A percentile compares a stretch with the other conserved stretches of the same genome.
Conservation (phyloP, 2,329 filamentous ascomycete species). For the Lecanicillium sp. region DNA sequence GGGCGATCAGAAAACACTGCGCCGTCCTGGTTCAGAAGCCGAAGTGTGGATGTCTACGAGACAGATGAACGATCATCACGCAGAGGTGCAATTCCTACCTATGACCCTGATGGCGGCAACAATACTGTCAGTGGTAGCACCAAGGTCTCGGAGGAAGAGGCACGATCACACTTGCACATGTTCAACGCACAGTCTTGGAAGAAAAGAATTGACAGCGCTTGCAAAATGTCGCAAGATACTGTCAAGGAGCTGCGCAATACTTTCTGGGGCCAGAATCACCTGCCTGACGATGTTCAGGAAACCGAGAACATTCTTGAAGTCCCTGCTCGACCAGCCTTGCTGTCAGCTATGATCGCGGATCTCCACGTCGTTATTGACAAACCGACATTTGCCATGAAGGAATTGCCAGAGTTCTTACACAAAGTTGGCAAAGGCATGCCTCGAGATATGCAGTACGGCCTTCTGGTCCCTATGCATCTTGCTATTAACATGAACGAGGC, state of each 20-base stretch:
- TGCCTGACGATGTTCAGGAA: slow-evolving; percentile 75
- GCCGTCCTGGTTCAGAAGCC: slow-evolving; percentile 39
- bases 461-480: slow-evolving; percentile 84
- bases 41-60: slow-evolving; percentile 41
- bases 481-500: slow-evolving; percentile 87
- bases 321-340: slow-evolving; percentile 74
- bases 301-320: slow-evolving; percentile 79
- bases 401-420: slow-evolving; percentile 78
- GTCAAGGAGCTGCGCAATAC: slow-evolving; percentile 70
- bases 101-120: slow-evolving; percentile 68
- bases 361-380: slow-evolving; percentile 82
- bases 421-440: slow-evolving; percentile 96
- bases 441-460: slow-evolving; percentile 77
- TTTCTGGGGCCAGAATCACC: slow-evolving; percentile 75
- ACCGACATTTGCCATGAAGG: slow-evolving; percentile 76
- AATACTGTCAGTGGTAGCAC: slow-evolving; percentile 60
- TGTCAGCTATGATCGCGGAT: slow-evolving; percentile 74
- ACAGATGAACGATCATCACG: slow-evolving; percentile 22
- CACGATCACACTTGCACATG: slow-evolving; percentile 63
- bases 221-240: slow-evolving; percentile 59
- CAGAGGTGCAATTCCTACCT: slow-evolving; percentile 47
- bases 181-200: slow-evolving; percentile 92
- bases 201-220: slow-evolving; percentile 72
- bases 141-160: slow-evolving; percentile 67
- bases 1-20: slow-evolving; percentile 22